Evolutionary conservation across 2,329 filamentous ascomycete species (phyloP).

Genomic region (Fusarium sp.): DNA sequence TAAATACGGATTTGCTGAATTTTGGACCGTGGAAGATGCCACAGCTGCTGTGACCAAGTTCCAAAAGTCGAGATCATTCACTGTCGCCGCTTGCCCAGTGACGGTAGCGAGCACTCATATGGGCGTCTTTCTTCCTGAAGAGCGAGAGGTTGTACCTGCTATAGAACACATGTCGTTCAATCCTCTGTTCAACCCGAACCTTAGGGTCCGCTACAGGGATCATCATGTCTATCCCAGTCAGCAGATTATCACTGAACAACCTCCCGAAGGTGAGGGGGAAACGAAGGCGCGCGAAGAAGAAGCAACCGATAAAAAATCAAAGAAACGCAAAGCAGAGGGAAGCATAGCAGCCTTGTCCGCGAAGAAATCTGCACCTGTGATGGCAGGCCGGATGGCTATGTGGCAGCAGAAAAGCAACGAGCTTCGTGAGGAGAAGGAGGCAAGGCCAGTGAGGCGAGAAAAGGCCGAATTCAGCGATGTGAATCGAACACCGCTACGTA

Average conservation of each 20-base stretch:
- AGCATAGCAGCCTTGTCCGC: conserved; percentile 41
- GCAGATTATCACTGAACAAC: conserved; percentile 65
- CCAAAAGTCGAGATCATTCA: conserved; percentile 78
- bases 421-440: conserved; percentile 46
- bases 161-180: conserved; percentile 75
- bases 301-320: conserved; percentile 54
- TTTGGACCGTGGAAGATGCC: conserved; percentile 79
- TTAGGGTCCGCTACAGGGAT: conserved; percentile 82
- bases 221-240: conserved; percentile 77
- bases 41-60: conserved; percentile 78
- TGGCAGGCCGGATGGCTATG: conserved; percentile 58
- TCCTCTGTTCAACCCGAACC: conserved; percentile 73
- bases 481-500: conserved; percentile 39
- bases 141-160: conserved; percentile 65
- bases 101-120: conserved; percentile 81
- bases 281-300: conserved; percentile 43
- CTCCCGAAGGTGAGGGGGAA: conserved; percentile 52
- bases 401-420: conserved; percentile 59
- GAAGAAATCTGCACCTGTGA: conserved; percentile 57
- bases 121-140: conserved; percentile 84
- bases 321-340: conserved; percentile 66
- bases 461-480: conserved; percentile 25
- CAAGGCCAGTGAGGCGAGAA: conserved; percentile 1
- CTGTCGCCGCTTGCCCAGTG: conserved; percentile 78
- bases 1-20: conserved; percentile 87